These are phyloP conservation scores for Cytospora mali DNA, from an alignment of 2,329 filamentous ascomycete genomes.

Conservation along the genomic window DNA sequence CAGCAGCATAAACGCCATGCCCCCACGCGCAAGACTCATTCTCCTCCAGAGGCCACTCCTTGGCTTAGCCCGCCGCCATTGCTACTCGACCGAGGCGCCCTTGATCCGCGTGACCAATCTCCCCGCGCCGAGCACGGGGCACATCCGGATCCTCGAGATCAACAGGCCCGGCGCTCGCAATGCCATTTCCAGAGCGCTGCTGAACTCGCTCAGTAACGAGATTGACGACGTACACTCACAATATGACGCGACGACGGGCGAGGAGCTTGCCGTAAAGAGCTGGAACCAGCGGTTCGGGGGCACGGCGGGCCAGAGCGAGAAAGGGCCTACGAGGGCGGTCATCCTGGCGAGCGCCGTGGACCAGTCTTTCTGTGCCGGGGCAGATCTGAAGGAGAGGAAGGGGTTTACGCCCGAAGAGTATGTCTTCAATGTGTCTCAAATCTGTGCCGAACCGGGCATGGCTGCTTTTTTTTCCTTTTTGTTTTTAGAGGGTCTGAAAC, in stretches of 20 bases:
- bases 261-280: slow-evolving; percentile 48
- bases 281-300: slow-evolving; percentile 48
- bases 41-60: slow-evolving; percentile 24
- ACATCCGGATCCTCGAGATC: slow-evolving; percentile 85
- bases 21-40: slow-evolving; percentile 11
- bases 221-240: slow-evolving; percentile 71
- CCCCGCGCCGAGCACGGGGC: slow-evolving; percentile 76
- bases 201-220: slow-evolving; percentile 71
- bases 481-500: too few relatives aligned
- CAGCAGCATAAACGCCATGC: slow-evolving; percentile 6
- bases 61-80: slow-evolving; percentile 27
- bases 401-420: slow-evolving; percentile 79
- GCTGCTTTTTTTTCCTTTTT: neutral
- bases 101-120: slow-evolving; percentile 73
- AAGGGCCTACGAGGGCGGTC: slow-evolving; percentile 72
- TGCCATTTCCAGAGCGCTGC: slow-evolving; percentile 80
- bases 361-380: slow-evolving; percentile 87
- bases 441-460: neutral
- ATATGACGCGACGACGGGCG: slow-evolving; percentile 55
- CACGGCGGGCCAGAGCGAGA: slow-evolving; percentile 46
- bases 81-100: slow-evolving; percentile 49
- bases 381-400: slow-evolving; percentile 86
- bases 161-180: slow-evolving; percentile 86
- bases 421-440: slow-evolving; percentile 34
- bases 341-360: slow-evolving; percentile 86